Conservation (phyloP, 1,284 basidiomycete genomes). For the Sphagnurus paluster region DNA sequence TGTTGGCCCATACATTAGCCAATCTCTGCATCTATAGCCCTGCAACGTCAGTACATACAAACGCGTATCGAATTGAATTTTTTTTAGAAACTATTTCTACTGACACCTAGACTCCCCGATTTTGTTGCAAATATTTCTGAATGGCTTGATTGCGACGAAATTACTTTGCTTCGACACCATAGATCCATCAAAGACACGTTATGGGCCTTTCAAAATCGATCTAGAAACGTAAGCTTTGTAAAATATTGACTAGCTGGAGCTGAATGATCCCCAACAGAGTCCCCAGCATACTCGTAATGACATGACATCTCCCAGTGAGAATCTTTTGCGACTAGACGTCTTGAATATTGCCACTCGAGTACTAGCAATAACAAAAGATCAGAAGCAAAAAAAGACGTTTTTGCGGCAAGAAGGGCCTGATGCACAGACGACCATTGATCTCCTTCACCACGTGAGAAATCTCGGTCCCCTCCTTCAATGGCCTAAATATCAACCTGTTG, state of each 20-base stretch:
- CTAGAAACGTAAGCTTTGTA: background rate
- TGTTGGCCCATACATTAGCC: constrained; percentile 8
- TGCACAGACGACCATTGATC: constrained; percentile 15
- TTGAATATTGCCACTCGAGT: constrained; percentile 7
- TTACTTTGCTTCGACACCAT: constrained; percentile 7
- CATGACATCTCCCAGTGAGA: background rate
- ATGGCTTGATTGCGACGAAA: constrained; percentile 8
- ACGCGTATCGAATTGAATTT: no score
- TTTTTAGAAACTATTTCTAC: no score
- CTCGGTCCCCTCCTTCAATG: background rate
- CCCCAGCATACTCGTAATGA: no score
- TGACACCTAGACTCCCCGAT: background rate
- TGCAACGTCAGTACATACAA: background rate
- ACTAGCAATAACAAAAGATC: constrained; percentile 2
- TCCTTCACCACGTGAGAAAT: constrained; percentile 10
- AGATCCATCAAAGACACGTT: constrained; percentile 13
- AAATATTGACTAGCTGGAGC: background rate
- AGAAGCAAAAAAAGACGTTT: constrained; percentile 2
- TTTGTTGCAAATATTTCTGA: constrained; percentile 3
- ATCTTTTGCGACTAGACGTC: constrained; percentile 10
- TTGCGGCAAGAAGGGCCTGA: constrained; percentile 7
- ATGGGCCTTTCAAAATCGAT: constrained; percentile 13
- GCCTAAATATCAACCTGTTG: background rate
- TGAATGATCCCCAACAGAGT: background rate
- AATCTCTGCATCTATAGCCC: constrained; percentile 2